A percentile compares a stretch with the other conserved stretches of the same genome.
phyloP scores from a whole-genome alignment of 1,284 basidiomycete species.

The Ustilago bromivora region DNA sequence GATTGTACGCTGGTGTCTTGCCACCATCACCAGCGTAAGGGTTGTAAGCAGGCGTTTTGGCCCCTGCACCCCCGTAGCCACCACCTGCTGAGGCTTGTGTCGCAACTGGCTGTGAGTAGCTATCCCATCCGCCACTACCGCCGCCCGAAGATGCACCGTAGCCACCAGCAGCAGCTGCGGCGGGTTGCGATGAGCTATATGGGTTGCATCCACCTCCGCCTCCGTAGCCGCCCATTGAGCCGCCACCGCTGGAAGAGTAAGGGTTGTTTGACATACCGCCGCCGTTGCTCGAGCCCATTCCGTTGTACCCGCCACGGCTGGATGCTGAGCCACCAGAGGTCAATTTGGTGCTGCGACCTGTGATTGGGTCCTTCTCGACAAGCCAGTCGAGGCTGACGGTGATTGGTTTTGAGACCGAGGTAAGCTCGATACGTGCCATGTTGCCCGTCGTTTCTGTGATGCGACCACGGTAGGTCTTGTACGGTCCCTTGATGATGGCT shows the following conservation, averaged over 20 bases:
- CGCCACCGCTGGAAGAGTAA: slow-evolving; percentile 33
- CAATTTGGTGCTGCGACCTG: slow-evolving; percentile 57
- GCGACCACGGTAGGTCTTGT: slow-evolving; percentile 90
- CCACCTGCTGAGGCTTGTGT: slow-evolving; percentile 21
- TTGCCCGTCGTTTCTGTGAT: slow-evolving; percentile 95
- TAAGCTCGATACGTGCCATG: slow-evolving; percentile 88
- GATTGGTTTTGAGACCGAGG: slow-evolving; percentile 89
- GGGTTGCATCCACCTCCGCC: slow-evolving; percentile 38
- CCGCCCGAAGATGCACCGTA: slow-evolving; percentile 26
- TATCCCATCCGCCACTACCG: slow-evolving; percentile 22
- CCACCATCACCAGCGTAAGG: slow-evolving; percentile 55
- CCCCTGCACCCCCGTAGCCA: slow-evolving; percentile 30
- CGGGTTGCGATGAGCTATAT: slow-evolving; percentile 36
- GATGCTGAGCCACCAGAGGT: slow-evolving; percentile 24
- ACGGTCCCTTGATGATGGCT: slow-evolving; percentile 84
- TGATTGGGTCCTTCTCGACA: slow-evolving; percentile 75
- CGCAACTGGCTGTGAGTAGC: slow-evolving; percentile 43
- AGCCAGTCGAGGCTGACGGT: slow-evolving; percentile 86
- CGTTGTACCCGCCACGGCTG: slow-evolving; percentile 28
- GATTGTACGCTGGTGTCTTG: slow-evolving; percentile 61
- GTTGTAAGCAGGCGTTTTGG: slow-evolving; percentile 35
- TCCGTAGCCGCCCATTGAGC: slow-evolving; percentile 21
- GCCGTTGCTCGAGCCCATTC: slow-evolving; percentile 27
- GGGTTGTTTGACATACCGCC: slow-evolving; percentile 45
- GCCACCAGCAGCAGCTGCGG: slow-evolving; percentile 22